phyloP scores from a whole-genome alignment of 148 eudicot species.

The Rhododendron griersonianum region DNA sequence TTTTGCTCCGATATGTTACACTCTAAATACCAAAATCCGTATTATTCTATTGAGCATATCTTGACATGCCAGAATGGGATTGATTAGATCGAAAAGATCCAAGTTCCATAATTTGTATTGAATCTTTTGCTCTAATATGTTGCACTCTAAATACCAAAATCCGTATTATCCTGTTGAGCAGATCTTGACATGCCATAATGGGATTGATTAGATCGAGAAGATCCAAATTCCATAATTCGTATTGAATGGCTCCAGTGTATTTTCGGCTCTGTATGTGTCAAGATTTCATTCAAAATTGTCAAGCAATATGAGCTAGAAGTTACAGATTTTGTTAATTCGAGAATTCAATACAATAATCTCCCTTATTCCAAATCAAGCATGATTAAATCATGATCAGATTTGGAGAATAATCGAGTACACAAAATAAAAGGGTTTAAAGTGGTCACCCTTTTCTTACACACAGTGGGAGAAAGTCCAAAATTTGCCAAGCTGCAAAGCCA shows the following conservation, averaged over 20 bases:
- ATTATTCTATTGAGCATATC: background rate
- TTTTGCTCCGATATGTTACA: background rate
- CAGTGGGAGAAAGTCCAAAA: conserved; percentile 6
- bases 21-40: background rate
- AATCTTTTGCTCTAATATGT: background rate
- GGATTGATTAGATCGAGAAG: background rate
- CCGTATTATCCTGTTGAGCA: background rate
- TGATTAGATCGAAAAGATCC: background rate
- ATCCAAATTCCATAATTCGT: background rate
- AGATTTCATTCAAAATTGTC: background rate
- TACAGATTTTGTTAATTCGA: background rate
- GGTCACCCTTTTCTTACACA: background rate
- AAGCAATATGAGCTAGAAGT: background rate
- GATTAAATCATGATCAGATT: background rate
- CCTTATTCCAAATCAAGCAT: background rate
- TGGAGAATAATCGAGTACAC: background rate
- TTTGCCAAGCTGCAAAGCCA: conserved; percentile 3
- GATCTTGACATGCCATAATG: background rate
- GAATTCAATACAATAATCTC: background rate
- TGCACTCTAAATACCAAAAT: background rate
- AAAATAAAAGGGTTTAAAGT: background rate
- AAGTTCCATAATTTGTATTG: background rate
- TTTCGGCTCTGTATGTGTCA: background rate
- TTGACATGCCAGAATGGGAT: background rate
- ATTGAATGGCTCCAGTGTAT: background rate